Evolutionary conservation across 2,329 filamentous ascomycete genomes (phyloP), one percentile per base, ranked within the genome.

Genomic region (Tympanopsis confertula): DNA sequence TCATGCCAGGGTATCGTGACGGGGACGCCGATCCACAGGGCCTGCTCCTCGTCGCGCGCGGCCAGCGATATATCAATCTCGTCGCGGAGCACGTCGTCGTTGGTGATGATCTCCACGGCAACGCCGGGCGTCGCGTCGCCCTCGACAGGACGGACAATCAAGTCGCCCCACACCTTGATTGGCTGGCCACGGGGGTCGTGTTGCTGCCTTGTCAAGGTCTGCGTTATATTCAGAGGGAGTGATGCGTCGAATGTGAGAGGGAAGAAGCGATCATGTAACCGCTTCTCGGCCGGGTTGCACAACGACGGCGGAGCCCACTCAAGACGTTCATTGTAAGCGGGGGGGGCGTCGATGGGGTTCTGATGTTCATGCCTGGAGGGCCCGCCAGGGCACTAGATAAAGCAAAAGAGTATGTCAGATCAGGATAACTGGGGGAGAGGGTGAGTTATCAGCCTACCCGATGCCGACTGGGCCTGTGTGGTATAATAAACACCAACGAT

Each of bases 41-140:
- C 20, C 44, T 72, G 68, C 1, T 35, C 30, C 10, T 15, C 30
- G 30, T 7, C 30, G 10, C 10, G 10, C 30, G 30, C 30, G 30
- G 7, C 15, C 13, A 7, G 10, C 10, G 24, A 28, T 10, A 28
- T 10, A 14, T 10, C 40, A 12, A 61, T 37, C 4, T 49, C 41
- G n/a, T 64, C 44, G 3, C 44, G 36, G 37, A 74, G 45, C 10
- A 50, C 44, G 4, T 61, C 51, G 44, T 69, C 56, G 44, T 70
- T 74, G 39, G 61, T 58, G 19, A 62, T 51, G 20, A 62, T 50
- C 42, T 72, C 59, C 4, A 74, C 36, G 1, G 65, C 57, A 24
- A 72, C 45, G 2, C 48, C 53, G 3, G 65, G 59, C 2, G 46
- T 39, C 1, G 56, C 56, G 3, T 51, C 54, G 18, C 47, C 47